Evolutionary conservation across 352 stramenopile genomes (phyloP), one percentile per base, ranked within the genome.

Genomic region (Aphanomyces invadans): DNA sequence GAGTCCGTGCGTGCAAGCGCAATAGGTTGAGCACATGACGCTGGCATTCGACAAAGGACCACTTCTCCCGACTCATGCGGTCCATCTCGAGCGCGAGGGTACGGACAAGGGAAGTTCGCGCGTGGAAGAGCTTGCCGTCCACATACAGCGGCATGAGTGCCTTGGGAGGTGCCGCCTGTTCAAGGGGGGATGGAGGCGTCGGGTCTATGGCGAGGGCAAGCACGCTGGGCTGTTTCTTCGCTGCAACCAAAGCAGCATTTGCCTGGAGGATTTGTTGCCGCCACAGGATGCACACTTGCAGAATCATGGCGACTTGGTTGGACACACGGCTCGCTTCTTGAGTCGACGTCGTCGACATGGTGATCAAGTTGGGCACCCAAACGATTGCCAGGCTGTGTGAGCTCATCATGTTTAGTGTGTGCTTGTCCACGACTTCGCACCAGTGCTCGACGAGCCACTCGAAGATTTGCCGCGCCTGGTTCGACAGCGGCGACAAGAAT

Each of bases 371-470:
- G 17, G 80, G 80, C 0, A 79, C 77, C 66, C 87, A 75, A 38
- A 89, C 76, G 4, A 85, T 75, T 4, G 75, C 72, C 5, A 89
- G 65, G 21, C 75, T 76, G 33, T 82, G 74, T 0, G 73, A 69
- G 2, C 71, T 80, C 80, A 89, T 89, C 7, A 69, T 71, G 71
- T 89, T 89, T 17, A 38, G 52, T 12, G 38, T 21, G 29, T 65
- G 70, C 49, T 80, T 56, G 0, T 65, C 39, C 4, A 74, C 69
- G 48, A 89, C 76, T 48, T 89, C 78, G 9, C 84, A 62, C 74
- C 80, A 77, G 70, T 89, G 80, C 62, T 87, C 78, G 2, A 86
- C 71, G n/a, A 89, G 72, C 80, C 80, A 87, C 10, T 84, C 72
- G 10, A 89, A 63, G 10, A 89, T 73, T 0, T 65, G 70, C 23